Evolutionary conservation across 2,329 filamentous ascomycete genomes (phyloP).

Genomic region (Rhinocladiella similis): DNA sequence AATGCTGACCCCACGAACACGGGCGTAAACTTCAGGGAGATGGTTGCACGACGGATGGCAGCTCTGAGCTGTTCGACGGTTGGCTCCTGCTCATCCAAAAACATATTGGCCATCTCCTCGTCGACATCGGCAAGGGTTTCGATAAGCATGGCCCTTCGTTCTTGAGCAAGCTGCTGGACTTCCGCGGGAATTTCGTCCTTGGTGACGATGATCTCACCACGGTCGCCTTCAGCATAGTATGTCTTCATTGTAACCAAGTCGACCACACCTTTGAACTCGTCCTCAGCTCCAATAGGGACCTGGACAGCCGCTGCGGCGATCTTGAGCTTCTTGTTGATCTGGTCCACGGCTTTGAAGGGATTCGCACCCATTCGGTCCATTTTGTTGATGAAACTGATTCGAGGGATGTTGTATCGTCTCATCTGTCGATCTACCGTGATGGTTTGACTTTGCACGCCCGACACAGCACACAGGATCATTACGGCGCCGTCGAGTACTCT

Average conservation of each 20-base stretch:
- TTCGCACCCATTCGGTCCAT: constrained; percentile 99
- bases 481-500: constrained; percentile 94
- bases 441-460: constrained; percentile 95
- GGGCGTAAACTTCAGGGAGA: constrained; percentile 83
- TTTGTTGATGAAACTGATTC: constrained; percentile 97
- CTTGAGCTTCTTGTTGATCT: constrained; percentile 95
- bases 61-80: constrained; percentile 82
- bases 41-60: constrained; percentile 89
- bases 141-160: constrained; percentile 82
- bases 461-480: constrained; percentile 97
- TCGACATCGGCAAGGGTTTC: constrained; percentile 97
- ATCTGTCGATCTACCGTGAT: constrained; percentile 98
- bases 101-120: constrained; percentile 94
- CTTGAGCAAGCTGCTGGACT: constrained; percentile 70
- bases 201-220: constrained; percentile 74
- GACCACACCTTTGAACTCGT: constrained; percentile 88
- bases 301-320: constrained; percentile 91
- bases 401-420: constrained; percentile 94
- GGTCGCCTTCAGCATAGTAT: constrained; percentile 82
- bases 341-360: constrained; percentile 94
- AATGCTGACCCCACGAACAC: constrained; percentile 96
- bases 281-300: constrained; percentile 89
- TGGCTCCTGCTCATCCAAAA: constrained; percentile 82
- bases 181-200: constrained; percentile 82
- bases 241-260: constrained; percentile 91